Evolutionary conservation across 2,329 filamentous ascomycete genomes (phyloP).

Genomic region (Pseudodiploospora longispora): DNA sequence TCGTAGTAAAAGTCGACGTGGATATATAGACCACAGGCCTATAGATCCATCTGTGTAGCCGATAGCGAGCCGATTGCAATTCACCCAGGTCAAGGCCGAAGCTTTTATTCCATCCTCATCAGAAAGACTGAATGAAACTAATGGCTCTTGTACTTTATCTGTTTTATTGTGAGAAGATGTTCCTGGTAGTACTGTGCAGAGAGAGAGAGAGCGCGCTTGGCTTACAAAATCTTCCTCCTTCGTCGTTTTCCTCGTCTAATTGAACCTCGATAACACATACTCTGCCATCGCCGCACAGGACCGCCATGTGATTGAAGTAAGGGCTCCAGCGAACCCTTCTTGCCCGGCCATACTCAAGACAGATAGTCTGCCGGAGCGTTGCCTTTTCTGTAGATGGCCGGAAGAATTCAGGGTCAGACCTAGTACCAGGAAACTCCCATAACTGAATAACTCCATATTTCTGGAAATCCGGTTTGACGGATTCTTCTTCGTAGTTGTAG

Average conservation of each 20-base stretch:
- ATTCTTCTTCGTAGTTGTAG: constrained; percentile 30
- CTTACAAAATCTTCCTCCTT: constrained; percentile 32
- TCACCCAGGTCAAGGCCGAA: constrained; percentile 47
- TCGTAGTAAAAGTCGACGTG: constrained; percentile 39
- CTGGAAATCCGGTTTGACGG: constrained; percentile 28
- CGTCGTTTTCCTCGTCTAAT: constrained; percentile 20
- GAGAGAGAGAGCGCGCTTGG: background rate
- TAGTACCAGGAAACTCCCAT: constrained; percentile 37
- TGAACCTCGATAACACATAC: constrained; percentile 37
- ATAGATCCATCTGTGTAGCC: constrained; percentile 51
- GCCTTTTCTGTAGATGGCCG: constrained; percentile 28
- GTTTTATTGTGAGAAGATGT: constrained; percentile 15
- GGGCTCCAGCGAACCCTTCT: constrained; percentile 48
- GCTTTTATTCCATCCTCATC: constrained; percentile 40
- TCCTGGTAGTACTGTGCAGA: no score
- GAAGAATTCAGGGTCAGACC: constrained; percentile 20
- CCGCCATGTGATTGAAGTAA: constrained; percentile 36
- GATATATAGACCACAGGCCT: constrained; percentile 47
- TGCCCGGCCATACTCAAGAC: constrained; percentile 43
- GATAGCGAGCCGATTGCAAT: constrained; percentile 45
- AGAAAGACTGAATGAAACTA: constrained; percentile 36
- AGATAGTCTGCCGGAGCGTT: constrained; percentile 34
- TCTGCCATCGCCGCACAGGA: constrained; percentile 43
- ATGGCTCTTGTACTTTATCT: constrained; percentile 38
- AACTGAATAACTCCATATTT: constrained; percentile 43